Evolutionary conservation across 192 early-diverging fungal genomes (phyloP).

Genomic region (Gryganskiella cystojenkinii): DNA sequence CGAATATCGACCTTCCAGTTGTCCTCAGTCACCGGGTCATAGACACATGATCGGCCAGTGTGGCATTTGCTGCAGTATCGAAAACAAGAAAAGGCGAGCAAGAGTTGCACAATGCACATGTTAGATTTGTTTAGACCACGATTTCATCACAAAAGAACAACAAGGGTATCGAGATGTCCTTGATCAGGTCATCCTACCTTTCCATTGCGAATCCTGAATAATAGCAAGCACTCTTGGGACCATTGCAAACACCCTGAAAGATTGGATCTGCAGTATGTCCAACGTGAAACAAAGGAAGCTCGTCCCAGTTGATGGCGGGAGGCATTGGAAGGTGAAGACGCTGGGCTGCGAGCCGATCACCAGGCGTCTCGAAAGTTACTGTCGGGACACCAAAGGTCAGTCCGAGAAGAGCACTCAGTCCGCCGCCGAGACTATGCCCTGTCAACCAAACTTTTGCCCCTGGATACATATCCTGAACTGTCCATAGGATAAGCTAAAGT

Average conservation of each 20-base stretch:
- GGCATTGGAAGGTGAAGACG: constrained; percentile 83
- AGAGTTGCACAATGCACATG: too few species aligned
- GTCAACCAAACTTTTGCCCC: constrained; percentile 78
- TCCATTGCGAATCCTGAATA: constrained; percentile 80
- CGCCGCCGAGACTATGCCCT: constrained; percentile 90
- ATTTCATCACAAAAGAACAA: too few species aligned
- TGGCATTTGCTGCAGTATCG: constrained; percentile 59
- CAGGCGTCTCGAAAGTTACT: constrained; percentile 86
- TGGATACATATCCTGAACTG: constrained; percentile 74
- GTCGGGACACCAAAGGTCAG: constrained; percentile 87
- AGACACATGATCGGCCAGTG: constrained; percentile 65
- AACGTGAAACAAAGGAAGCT: constrained; percentile 90
- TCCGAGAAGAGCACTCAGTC: constrained; percentile 78
- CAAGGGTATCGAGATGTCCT: too few species aligned
- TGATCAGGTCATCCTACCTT: too few species aligned
- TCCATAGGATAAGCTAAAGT: constrained; percentile 73
- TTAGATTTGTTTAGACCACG: too few species aligned
- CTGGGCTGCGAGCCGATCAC: constrained; percentile 79
- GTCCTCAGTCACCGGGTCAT: constrained; percentile 73
- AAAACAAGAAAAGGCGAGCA: constrained; percentile 20
- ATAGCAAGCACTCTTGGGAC: constrained; percentile 70
- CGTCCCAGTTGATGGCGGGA: constrained; percentile 61
- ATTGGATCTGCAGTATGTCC: constrained; percentile 94
- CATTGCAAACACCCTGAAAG: constrained; percentile 86
- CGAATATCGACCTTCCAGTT: constrained; percentile 78